Percentiles rank a stretch among this genome's conserved stretches.
Conservation (phyloP, 176 grass and related monocot genomes). For the Chrysopogon serrulatus region DNA sequence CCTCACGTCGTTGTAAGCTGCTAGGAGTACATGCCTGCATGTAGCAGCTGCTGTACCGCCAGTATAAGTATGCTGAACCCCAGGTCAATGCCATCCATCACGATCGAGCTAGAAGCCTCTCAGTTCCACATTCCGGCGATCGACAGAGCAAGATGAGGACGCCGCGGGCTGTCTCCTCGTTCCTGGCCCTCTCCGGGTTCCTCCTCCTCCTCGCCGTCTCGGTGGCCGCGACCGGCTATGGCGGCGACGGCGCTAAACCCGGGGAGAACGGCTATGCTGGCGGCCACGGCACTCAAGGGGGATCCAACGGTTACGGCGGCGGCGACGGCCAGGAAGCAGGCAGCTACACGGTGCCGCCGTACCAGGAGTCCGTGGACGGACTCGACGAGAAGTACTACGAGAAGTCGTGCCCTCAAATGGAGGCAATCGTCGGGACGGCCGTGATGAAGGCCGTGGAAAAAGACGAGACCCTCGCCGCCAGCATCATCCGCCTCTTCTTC, state of each 20-base stretch:
- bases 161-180: neutral
- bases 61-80: neutral
- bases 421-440: conserved; percentile 41
- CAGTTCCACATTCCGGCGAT: neutral
- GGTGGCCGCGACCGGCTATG: neutral
- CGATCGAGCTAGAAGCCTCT: neutral
- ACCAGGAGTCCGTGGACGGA: neutral
- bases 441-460: conserved; percentile 35
- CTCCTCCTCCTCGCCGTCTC: neutral
- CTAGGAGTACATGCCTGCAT: conserved; percentile 22
- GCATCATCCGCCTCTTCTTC: conserved; percentile 59
- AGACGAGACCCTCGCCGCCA: conserved; percentile 42
- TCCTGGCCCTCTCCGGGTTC: conserved; percentile 12
- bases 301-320: neutral
- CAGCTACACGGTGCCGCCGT: neutral
- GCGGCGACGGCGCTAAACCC: neutral
- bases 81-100: neutral
- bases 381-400: conserved; percentile 25
- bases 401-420: conserved; percentile 48
- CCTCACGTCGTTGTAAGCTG: conserved; percentile 16
- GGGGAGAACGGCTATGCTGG: neutral
- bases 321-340: neutral
- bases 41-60: neutral
- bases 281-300: neutral
- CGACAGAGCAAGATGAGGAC: conserved; percentile 27